Base-by-base conservation (phyloP, 2,329 filamentous ascomycete species). In the Rutstroemia sp. region DNA sequence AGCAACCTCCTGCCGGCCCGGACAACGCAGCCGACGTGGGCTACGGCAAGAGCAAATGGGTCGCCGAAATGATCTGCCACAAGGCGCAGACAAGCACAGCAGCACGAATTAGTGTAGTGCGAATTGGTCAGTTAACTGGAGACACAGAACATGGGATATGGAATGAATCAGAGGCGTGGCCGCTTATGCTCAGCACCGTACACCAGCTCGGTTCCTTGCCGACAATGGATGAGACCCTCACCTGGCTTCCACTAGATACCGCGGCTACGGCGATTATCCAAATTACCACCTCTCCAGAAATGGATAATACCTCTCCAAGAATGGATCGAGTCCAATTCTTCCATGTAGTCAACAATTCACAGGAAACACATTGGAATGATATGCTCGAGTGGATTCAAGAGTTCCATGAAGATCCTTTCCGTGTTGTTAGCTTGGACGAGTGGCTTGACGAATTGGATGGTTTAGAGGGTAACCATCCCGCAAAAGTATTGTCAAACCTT, bases 21-120 rank as follows among this genome's bases (percentile, higher is more conserved):
- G 16, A 19, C 5, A 19, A 74, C 38, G 74, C 78, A 1, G 75
- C 75, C 1, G 65, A 72, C 0, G 69, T 81, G 5, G 81, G 81
- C 4, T 84, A 84, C 61, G 76, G 78, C 1, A 73, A 73, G 27
- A 82, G 78, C 1, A 78, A 81, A 68, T 82, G 80, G 79, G 78
- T 82, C 1, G 80, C 79, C 1, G 81, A 84, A 68, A 71, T 71
- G 17, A 75, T 82, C 9, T 82, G 78, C 60, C 62, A 71, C 0
- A 63, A 69, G 5, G 75, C 75, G 3, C 16, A 65, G 47, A 55
- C 67, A 16, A 48, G 51, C 36, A 54, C 48, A 12, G 57, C 57
- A 45, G 53, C 42, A 21, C 38, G 63, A 0, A 60, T 51, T 10
- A 46, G 63, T 45, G 34, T 63, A 1, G 51, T 60, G 25, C 59